Base-by-base conservation (phyloP, 2,329 filamentous ascomycete species). In the Penicillium sp. region DNA sequence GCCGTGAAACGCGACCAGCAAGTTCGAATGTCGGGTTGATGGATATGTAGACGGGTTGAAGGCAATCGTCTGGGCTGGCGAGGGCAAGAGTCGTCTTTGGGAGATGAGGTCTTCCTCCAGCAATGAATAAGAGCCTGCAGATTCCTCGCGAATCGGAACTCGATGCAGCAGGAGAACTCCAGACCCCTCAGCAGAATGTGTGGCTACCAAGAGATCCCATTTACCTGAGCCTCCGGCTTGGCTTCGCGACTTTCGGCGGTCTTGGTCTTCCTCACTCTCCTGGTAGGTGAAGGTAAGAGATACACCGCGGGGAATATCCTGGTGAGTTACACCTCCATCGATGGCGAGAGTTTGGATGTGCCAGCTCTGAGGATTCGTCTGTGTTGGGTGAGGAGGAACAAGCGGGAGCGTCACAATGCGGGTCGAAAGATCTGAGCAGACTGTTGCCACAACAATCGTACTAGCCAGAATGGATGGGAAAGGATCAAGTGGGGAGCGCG, bases 371-470 rank as follows among this genome's bases (percentile, higher is more conserved):
- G 58, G 41, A 34, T 70, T 57, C 18, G 64, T 64, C 18, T 63
- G 58, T 3, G 58, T 52, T 14, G 67, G 62, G 26, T 74, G 68
- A 16, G 78, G 77, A 33, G 78, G 77, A 9, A 59, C 58, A 16
- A 82, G 63, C 4, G 79, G 78, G 13, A 81, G 53, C 4, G 72
- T 72, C 15, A 83, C 65, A 33, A 83, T 51, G 19, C 74, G 70
- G 8, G 79, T 67, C n/a, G 71, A 76, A 10, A 71, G 73, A 55
- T 83, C 79, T 11, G 74, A 70, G 48, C 78, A 82, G 11, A 74
- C 70, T 4, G 74, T 73, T 1, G 73, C 69, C 25, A 82, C 65
- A 16, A 80, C 65, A 11, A 83, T 72, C 38, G 68, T 72, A 25
- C 68, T 65, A 28, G 67, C 69, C 39, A 79, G 65, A 21, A 77